Evolutionary conservation across 441 rosid genomes (phyloP).

Genomic region (Erodium trifolium): DNA sequence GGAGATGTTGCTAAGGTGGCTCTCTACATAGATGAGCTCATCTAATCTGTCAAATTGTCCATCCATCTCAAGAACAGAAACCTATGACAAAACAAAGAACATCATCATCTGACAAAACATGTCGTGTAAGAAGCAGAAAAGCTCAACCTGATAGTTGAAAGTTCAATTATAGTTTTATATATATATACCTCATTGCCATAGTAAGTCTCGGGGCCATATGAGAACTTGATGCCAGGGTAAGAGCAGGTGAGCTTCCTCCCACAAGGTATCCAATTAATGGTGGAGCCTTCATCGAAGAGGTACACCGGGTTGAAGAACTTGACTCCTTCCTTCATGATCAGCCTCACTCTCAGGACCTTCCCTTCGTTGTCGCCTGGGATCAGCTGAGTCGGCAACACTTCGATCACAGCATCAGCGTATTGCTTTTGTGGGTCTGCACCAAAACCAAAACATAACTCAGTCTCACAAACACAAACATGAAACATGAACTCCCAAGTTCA

Average conservation of each 20-base stretch:
- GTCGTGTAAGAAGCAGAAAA: too few relatives aligned
- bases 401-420: conserved; percentile 87
- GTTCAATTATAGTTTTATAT: too few relatives aligned
- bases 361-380: conserved; percentile 90
- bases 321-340: conserved; percentile 96
- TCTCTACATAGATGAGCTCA: conserved; percentile 86
- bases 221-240: conserved; percentile 93
- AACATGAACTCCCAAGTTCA: not conserved
- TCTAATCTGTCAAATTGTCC: conserved; percentile 95
- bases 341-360: conserved; percentile 73
- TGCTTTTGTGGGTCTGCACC: conserved; percentile 80
- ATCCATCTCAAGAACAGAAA: conserved; percentile 89
- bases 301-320: conserved; percentile 76
- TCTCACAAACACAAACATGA: too few relatives aligned
- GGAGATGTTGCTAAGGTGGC: conserved; percentile 90
- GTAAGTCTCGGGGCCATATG: conserved; percentile 68
- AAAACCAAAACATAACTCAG: conserved; percentile 16
- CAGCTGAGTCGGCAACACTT: conserved; percentile 81
- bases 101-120: not conserved
- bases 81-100: conserved; percentile 30
- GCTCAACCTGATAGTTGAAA: too few relatives aligned
- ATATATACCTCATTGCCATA: conserved; percentile 51
- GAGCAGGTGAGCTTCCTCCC: conserved; percentile 97
- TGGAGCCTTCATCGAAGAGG: conserved; percentile 89
- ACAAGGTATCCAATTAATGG: conserved; percentile 89